These are phyloP conservation scores for Aspergillus melleus DNA, from an alignment of 2,329 filamentous ascomycete genomes.

Conservation along the genomic window DNA sequence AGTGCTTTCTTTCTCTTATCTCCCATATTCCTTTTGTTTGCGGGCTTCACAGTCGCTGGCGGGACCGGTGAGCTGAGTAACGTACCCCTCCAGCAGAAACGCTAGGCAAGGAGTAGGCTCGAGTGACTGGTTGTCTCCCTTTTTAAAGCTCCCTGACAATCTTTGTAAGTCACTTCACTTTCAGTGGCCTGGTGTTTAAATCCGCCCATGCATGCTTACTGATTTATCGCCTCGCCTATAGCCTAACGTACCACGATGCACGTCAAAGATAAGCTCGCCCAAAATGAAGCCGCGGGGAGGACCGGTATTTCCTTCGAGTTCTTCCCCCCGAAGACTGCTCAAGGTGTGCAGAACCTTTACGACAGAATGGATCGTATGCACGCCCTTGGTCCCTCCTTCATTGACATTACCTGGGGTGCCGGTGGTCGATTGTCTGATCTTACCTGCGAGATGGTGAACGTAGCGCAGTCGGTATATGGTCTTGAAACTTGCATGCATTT, in stretches of 20 bases:
- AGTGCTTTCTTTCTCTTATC: neutral
- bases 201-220: constrained; percentile 1
- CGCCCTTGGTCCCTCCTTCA: constrained; percentile 87
- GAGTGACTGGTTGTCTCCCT: neutral
- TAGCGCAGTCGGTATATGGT: constrained; percentile 91
- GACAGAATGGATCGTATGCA: constrained; percentile 99
- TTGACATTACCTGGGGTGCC: constrained; percentile 98
- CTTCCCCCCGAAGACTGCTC: constrained; percentile 89
- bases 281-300: constrained; percentile 74
- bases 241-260: constrained; percentile 67
- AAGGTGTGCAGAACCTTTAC: constrained; percentile 97
- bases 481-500: constrained; percentile 99
- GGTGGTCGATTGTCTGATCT: constrained; percentile 87
- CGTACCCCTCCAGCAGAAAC: neutral
- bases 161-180: neutral
- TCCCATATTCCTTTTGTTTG: constrained; percentile 2
- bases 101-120: neutral
- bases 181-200: neutral
- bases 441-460: constrained; percentile 96
- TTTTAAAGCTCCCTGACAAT: neutral
- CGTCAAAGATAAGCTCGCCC: constrained; percentile 85
- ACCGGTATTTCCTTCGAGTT: constrained; percentile 99
- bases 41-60: constrained; percentile 3
- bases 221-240: neutral
- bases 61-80: constrained; percentile 10